These are phyloP conservation scores for Oryza nivara DNA, from an alignment of 176 grass and related monocot species.

Conservation along the genomic window DNA sequence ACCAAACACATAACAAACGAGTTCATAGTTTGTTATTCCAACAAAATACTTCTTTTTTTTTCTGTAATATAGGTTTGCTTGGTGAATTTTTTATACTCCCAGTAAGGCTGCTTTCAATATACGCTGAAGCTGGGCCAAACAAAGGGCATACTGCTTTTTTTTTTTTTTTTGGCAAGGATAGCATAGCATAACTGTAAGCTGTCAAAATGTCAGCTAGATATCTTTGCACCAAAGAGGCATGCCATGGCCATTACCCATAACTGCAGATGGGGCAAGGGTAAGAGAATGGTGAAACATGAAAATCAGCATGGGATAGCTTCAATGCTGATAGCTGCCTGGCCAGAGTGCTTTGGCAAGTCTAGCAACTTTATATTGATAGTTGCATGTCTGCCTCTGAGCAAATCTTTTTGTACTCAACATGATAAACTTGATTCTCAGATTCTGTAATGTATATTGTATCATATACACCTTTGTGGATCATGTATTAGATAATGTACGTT, in stretches of 20 bases:
- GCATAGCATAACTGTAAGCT: neutral
- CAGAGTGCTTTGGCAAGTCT: neutral
- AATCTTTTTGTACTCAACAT: conserved; percentile 18
- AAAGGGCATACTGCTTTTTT: neutral
- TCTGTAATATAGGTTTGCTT: conserved; percentile 2
- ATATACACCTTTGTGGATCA: conserved; percentile 9
- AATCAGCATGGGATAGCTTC: neutral
- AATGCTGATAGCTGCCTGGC: neutral
- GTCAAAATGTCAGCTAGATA: neutral
- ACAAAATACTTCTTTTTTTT: conserved; percentile 3
- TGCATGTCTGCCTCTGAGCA: neutral
- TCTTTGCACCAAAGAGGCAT: neutral
- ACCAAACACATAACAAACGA: conserved; percentile 4
- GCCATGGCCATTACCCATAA: neutral
- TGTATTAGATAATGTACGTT: conserved; percentile 23
- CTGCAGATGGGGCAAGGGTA: neutral
- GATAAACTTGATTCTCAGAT: conserved; percentile 24
- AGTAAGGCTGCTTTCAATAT: conserved; percentile 5
- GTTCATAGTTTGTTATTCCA: neutral
- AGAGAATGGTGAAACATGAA: neutral
- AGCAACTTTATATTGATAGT: neutral
- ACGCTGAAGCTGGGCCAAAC: neutral
- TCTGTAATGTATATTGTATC: neutral
- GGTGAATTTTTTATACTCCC: neutral
- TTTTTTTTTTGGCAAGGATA: neutral